A percentile compares a stretch with the other conserved stretches of the same genome.
Evolutionary conservation across 768 basidiomycete species (phyloP).

Genomic region (Termitomyces sp.): DNA sequence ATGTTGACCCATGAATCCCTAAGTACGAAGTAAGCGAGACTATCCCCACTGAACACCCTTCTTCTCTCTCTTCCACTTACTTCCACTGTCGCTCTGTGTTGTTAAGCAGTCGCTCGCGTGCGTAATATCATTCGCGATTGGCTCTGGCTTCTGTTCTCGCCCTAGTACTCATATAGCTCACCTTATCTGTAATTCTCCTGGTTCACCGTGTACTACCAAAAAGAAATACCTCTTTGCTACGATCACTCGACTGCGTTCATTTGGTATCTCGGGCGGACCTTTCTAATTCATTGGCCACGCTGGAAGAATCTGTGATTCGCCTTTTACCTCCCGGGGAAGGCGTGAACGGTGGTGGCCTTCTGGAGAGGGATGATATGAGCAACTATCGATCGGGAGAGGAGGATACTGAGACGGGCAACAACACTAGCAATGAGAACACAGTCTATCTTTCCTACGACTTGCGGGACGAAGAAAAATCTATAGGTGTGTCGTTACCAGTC

Average conservation of each 20-base stretch:
- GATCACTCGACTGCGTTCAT: background rate
- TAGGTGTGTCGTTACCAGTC: slow-evolving; percentile 18
- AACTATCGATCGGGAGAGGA: slow-evolving; percentile 25
- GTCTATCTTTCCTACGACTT: slow-evolving; percentile 20
- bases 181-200: slow-evolving; percentile 5
- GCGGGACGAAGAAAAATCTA: slow-evolving; percentile 28
- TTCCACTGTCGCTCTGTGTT: background rate
- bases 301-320: slow-evolving; percentile 23
- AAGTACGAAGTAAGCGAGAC: slow-evolving; percentile 14
- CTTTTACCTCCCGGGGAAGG: slow-evolving; percentile 18
- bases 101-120: background rate
- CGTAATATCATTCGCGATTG: background rate
- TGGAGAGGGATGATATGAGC: slow-evolving; percentile 34
- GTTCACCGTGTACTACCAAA: background rate
- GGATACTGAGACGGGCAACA: slow-evolving; percentile 13
- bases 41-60: slow-evolving; percentile 8
- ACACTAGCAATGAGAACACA: slow-evolving; percentile 13
- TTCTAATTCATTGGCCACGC: slow-evolving; percentile 11
- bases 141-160: background rate
- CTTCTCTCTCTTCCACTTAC: background rate
- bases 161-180: background rate
- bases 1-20: background rate
- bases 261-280: background rate
- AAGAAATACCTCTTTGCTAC: background rate
- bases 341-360: slow-evolving; percentile 12